These are phyloP conservation scores for Aspergillus quadricinctus DNA, from an alignment of 2,329 filamentous ascomycete species.

Conservation along the genomic window DNA sequence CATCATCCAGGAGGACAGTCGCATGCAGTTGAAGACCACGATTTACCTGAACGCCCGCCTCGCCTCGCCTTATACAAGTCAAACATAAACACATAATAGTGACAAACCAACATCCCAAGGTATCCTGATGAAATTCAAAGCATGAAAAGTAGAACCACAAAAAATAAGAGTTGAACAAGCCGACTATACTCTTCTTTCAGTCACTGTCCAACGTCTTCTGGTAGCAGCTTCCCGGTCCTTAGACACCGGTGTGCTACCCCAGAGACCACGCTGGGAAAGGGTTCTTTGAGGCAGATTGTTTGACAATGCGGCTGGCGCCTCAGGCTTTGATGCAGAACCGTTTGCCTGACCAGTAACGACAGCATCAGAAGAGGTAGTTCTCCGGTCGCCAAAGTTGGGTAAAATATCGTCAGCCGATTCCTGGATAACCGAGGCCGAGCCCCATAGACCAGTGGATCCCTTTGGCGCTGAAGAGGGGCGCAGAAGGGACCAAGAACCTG, in stretches of 20 bases:
- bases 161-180: background rate
- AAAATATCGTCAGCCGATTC: slow-evolving; percentile 30
- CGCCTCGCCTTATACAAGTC: background rate
- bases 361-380: slow-evolving; percentile 11
- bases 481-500: slow-evolving; percentile 20
- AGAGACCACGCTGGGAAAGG: slow-evolving; percentile 33
- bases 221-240: slow-evolving; percentile 25
- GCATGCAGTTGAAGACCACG: background rate
- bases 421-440: slow-evolving; percentile 21
- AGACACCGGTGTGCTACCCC: slow-evolving; percentile 30
- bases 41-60: background rate
- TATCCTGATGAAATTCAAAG: background rate
- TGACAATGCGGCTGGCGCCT: slow-evolving; percentile 8
- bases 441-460: slow-evolving; percentile 33
- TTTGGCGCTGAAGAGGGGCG: slow-evolving; percentile 21
- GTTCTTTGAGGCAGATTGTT: slow-evolving; percentile 26
- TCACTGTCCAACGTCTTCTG: slow-evolving; percentile 37
- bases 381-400: slow-evolving; percentile 33
- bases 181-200: slow-evolving; percentile 23
- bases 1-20: background rate
- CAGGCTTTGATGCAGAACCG: background rate
- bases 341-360: background rate
- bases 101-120: background rate
- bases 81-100: background rate
- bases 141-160: slow-evolving; percentile 1